phyloP scores from a whole-genome alignment of 768 basidiomycete species.

The Boletus patriciae region DNA sequence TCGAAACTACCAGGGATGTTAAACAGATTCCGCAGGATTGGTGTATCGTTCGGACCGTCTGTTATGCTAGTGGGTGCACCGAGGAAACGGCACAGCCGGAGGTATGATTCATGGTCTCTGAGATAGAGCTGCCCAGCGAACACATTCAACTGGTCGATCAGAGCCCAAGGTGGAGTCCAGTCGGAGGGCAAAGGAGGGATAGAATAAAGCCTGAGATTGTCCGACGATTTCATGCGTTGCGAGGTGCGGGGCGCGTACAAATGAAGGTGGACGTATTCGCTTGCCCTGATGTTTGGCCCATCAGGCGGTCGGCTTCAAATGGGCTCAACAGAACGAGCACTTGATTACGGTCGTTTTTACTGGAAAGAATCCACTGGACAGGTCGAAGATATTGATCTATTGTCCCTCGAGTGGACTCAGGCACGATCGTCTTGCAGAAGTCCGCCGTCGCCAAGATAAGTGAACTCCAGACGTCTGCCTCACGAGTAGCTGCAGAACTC shows the following conservation, averaged over 20 bases:
- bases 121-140: too few relatives aligned
- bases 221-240: conserved; percentile 35
- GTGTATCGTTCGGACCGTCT: neutral
- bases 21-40: neutral
- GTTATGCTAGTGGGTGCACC: conserved; percentile 3
- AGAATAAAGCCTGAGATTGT: conserved; percentile 24
- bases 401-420: neutral
- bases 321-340: conserved; percentile 24
- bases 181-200: conserved; percentile 2
- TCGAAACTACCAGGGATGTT: neutral
- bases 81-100: neutral
- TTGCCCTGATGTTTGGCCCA: conserved; percentile 29
- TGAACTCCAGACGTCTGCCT: conserved; percentile 17
- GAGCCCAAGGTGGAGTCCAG: neutral
- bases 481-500: conserved; percentile 8
- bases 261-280: conserved; percentile 38
- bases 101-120: too few relatives aligned
- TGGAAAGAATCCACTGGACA: conserved; percentile 24
- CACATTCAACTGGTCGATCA: neutral
- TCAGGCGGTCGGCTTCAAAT: conserved; percentile 22
- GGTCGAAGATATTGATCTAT: conserved; percentile 20
- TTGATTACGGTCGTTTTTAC: neutral
- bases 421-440: conserved; percentile 11
- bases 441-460: conserved; percentile 11
- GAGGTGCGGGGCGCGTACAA: conserved; percentile 40